phyloP scores from a whole-genome alignment of 805 yeast genomes.

The Suhomyces sp. region DNA sequence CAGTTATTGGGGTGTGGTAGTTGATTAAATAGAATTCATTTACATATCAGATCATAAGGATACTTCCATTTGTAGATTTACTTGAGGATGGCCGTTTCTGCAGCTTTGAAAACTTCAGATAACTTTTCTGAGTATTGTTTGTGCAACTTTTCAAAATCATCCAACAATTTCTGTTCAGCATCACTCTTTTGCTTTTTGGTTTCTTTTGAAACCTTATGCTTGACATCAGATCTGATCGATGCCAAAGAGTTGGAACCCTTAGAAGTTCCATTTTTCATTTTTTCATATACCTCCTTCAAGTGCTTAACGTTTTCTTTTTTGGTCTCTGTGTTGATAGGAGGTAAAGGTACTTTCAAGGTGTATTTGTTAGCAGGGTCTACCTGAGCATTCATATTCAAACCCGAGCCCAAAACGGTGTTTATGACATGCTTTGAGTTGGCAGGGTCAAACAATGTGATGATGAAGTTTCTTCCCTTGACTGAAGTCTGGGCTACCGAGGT shows the following conservation, averaged over 20 bases:
- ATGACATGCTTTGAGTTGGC: constrained; percentile 64
- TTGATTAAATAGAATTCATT: no score
- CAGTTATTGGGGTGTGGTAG: background rate
- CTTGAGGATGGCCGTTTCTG: constrained; percentile 31
- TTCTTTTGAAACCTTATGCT: constrained; percentile 58
- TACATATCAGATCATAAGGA: no score
- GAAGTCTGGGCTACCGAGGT: constrained; percentile 70
- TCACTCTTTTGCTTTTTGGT: constrained; percentile 53
- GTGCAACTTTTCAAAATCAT: constrained; percentile 67
- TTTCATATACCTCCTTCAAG: constrained; percentile 66
- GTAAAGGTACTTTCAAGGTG: constrained; percentile 69
- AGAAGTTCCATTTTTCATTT: constrained; percentile 49
- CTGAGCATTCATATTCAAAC: constrained; percentile 78
- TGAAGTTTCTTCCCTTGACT: constrained; percentile 63
- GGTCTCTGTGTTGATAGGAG: constrained; percentile 70
- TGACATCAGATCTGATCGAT: constrained; percentile 45
- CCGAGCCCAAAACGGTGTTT: constrained; percentile 66
- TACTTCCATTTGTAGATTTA: no score
- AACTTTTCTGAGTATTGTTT: constrained; percentile 63
- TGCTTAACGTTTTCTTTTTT: constrained; percentile 56
- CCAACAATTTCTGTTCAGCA: constrained; percentile 51
- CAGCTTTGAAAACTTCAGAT: constrained; percentile 33
- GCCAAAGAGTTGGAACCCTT: constrained; percentile 50
- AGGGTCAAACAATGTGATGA: constrained; percentile 88
- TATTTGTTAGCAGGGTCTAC: constrained; percentile 71